A percentile compares a stretch with the other conserved stretches of the same genome.
These are phyloP conservation scores for Endocarpon pusillum DNA, from an alignment of 495 filamentous ascomycete genomes.

Conservation along the genomic window DNA sequence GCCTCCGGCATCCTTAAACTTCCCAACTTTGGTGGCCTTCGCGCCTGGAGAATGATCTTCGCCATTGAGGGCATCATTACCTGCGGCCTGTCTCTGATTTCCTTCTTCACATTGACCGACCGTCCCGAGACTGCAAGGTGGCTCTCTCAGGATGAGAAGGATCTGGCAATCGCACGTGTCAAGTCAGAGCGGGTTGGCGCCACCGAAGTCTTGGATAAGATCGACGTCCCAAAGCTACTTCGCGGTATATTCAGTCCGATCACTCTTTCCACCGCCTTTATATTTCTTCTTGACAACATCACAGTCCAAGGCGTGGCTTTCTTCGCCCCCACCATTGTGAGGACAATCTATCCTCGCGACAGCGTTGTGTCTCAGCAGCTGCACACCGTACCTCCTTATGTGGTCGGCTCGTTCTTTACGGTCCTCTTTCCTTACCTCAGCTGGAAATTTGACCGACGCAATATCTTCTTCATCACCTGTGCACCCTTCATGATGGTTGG, in stretches of 20 bases:
- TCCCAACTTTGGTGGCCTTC: conserved; percentile 24
- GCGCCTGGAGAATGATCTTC: conserved; percentile 58
- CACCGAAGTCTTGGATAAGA: conserved; percentile 39
- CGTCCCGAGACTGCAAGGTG: conserved; percentile 46
- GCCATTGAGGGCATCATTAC: conserved; percentile 60
- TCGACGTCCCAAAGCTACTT: conserved; percentile 26
- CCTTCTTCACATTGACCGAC: conserved; percentile 48
- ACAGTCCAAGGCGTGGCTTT: conserved; percentile 44
- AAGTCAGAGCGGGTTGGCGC: conserved; percentile 48
- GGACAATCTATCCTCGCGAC: conserved; percentile 39
- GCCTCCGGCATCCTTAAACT: conserved; percentile 39
- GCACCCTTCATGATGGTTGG: conserved; percentile 44
- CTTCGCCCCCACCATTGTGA: conserved; percentile 56
- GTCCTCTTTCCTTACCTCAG: conserved; percentile 42
- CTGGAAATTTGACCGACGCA: conserved; percentile 37
- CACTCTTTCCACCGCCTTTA: conserved; percentile 27
- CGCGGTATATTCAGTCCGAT: conserved; percentile 33
- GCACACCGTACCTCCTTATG: conserved; percentile 54
- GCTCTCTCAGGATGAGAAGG: conserved; percentile 44
- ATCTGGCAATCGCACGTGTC: conserved; percentile 41
- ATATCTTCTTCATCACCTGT: conserved; percentile 26
- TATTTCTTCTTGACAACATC: conserved; percentile 38
- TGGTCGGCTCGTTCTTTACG: conserved; percentile 51
- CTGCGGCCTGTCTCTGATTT: conserved; percentile 36
- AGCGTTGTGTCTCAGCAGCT: conserved; percentile 42